Evolutionary conservation across 2,329 filamentous ascomycete genomes (phyloP).

Genomic region (Ophiognomonia clavigignenti-juglandacearum): DNA sequence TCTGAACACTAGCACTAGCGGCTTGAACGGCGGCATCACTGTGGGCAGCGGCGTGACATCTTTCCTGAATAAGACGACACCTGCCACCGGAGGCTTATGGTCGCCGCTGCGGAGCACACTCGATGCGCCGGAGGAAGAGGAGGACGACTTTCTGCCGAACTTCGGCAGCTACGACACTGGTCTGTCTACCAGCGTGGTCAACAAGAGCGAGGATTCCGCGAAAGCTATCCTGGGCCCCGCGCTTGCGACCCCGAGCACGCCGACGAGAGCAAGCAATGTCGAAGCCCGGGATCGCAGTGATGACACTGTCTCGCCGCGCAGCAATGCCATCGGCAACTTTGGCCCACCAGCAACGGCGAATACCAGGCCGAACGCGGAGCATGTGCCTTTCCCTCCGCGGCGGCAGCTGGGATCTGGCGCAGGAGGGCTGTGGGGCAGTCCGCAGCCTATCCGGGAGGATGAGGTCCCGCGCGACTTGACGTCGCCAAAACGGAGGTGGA

Average conservation of each 20-base stretch:
- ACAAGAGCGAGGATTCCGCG: slow-evolving; percentile 17
- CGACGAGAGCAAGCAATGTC: neutral
- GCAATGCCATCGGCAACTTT: slow-evolving; percentile 1
- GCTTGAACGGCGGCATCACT: slow-evolving; percentile 31
- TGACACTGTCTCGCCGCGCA: slow-evolving; percentile 11
- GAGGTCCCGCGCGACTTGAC: slow-evolving; percentile 42
- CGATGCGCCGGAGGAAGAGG: slow-evolving; percentile 38
- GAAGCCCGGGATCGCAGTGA: neutral
- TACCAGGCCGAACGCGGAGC: slow-evolving; percentile 22
- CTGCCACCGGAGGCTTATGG: slow-evolving; percentile 33
- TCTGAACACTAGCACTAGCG: slow-evolving; percentile 14
- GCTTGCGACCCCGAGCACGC: slow-evolving; percentile 8
- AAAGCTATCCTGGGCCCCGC: slow-evolving; percentile 13
- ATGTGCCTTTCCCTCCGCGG: slow-evolving; percentile 24
- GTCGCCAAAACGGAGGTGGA: slow-evolving; percentile 50
- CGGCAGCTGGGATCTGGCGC: slow-evolving; percentile 32
- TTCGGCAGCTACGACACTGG: slow-evolving; percentile 33
- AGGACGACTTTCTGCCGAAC: slow-evolving; percentile 48
- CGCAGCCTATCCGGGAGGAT: slow-evolving; percentile 37
- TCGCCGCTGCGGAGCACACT: slow-evolving; percentile 30
- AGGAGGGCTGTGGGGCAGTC: slow-evolving; percentile 41
- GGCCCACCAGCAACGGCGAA: neutral
- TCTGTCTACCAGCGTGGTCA: slow-evolving; percentile 22
- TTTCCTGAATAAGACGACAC: slow-evolving; percentile 21
- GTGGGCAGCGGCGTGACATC: slow-evolving; percentile 34